phyloP scores from a whole-genome alignment of 2,329 filamentous ascomycete genomes.

The Ophiostoma sp. region DNA sequence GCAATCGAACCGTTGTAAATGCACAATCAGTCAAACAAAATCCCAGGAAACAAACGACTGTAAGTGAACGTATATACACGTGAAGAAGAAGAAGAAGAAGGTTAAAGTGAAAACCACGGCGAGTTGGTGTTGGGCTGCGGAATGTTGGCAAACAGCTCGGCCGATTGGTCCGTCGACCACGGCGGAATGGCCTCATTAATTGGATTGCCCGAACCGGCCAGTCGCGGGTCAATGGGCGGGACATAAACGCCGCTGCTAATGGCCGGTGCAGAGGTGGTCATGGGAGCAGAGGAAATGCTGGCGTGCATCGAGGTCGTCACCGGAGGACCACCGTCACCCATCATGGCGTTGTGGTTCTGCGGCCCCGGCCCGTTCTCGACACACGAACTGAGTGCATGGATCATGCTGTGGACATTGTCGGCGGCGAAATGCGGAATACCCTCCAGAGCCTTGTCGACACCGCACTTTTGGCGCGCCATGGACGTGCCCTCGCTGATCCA shows the following conservation, averaged over 20 bases:
- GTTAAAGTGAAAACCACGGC: conserved; percentile 27
- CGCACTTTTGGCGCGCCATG: background rate
- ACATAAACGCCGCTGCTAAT: background rate
- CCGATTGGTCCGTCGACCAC: conserved; percentile 10
- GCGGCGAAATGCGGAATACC: background rate
- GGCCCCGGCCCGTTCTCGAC: background rate
- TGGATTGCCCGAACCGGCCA: background rate
- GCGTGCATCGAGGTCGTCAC: background rate
- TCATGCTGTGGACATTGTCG: conserved; percentile 7
- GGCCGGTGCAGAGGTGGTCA: background rate
- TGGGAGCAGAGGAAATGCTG: background rate
- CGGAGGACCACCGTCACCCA: background rate
- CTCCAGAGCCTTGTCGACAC: background rate
- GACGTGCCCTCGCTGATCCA: conserved; percentile 20
- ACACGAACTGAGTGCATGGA: conserved; percentile 9
- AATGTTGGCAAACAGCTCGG: conserved; percentile 24
- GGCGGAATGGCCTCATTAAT: conserved; percentile 2
- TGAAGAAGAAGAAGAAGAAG: background rate
- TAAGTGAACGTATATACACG: background rate
- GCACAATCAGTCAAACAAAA: background rate
- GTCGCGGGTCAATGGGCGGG: background rate
- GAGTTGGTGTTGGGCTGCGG: conserved; percentile 5
- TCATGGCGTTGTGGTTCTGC: background rate
- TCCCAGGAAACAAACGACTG: background rate
- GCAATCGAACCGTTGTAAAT: background rate